Percentiles rank a stretch among this genome's conserved stretches.
These are phyloP conservation scores for Quercus cerris DNA, from an alignment of 306 rosid species.

Conservation along the genomic window DNA sequence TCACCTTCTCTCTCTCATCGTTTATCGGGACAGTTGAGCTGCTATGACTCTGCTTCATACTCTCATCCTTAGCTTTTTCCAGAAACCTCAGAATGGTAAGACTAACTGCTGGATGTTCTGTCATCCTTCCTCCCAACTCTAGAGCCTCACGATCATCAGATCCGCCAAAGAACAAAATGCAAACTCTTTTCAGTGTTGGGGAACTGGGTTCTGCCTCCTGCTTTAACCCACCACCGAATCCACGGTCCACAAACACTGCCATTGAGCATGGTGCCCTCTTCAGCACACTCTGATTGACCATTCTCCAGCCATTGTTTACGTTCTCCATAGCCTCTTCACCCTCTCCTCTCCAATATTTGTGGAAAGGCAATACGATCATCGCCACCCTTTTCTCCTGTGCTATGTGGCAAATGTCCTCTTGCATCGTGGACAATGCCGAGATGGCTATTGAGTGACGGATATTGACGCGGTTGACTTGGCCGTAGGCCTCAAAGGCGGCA, in stretches of 20 bases:
- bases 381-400: conserved; percentile 30
- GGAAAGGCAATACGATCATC: conserved; percentile 36
- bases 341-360: conserved; percentile 23
- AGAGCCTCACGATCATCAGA: conserved; percentile 34
- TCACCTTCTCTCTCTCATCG: conserved; percentile 9
- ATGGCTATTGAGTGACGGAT: conserved; percentile 23
- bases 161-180: conserved; percentile 38
- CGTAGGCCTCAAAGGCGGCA: conserved; percentile 28
- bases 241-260: conserved; percentile 27
- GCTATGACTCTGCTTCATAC: background rate
- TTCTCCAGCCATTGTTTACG: conserved; percentile 29
- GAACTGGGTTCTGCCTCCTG: background rate
- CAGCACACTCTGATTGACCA: conserved; percentile 42
- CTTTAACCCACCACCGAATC: background rate
- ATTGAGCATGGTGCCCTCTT: conserved; percentile 30
- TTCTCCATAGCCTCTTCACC: conserved; percentile 12
- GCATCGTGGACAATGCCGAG: conserved; percentile 34
- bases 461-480: conserved; percentile 13
- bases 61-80: background rate
- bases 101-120: conserved; percentile 26
- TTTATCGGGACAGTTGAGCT: background rate
- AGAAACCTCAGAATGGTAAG: conserved; percentile 27
- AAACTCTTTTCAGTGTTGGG: conserved; percentile 14
- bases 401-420: conserved; percentile 42
- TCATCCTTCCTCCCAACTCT: conserved; percentile 39